A percentile compares a stretch with the other conserved stretches of the same genome.
These are phyloP conservation scores for Leishmania braziliensis DNA, from an alignment of 208 protist species.

Conservation along the genomic window DNA sequence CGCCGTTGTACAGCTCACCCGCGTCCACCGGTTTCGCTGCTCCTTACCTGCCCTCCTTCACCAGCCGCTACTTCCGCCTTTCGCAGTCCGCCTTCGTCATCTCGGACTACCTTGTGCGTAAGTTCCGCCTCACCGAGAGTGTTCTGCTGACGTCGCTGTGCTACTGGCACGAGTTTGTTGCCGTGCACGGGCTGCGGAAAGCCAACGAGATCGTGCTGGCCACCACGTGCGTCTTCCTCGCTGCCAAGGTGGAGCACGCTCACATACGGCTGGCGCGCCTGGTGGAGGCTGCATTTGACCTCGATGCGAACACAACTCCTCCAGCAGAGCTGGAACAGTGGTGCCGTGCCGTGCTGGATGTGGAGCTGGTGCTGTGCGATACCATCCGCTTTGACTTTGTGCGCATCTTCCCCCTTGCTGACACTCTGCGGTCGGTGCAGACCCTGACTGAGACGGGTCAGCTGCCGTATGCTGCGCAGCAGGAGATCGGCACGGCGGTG, in stretches of 20 bases:
- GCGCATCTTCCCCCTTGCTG: slow-evolving; percentile 55
- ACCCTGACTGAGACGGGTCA: slow-evolving; percentile 14
- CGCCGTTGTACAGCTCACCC: slow-evolving; percentile 27
- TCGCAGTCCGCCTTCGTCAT: slow-evolving; percentile 72
- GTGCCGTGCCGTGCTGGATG: slow-evolving; percentile 67
- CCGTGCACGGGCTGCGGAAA: slow-evolving; percentile 49
- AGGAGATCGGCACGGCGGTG: slow-evolving; percentile 44
- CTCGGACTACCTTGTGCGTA: slow-evolving; percentile 60
- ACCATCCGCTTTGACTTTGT: slow-evolving; percentile 83
- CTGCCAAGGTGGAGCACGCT: slow-evolving; percentile 86
- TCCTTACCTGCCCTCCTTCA: slow-evolving; percentile 46
- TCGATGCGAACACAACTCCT: slow-evolving; percentile 27
- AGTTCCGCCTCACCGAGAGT: slow-evolving; percentile 54
- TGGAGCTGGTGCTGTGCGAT: slow-evolving; percentile 79
- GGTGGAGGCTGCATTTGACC: slow-evolving; percentile 64
- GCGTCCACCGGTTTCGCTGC: slow-evolving; percentile 22
- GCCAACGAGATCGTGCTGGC: slow-evolving; percentile 77
- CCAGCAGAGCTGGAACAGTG: slow-evolving; percentile 45
- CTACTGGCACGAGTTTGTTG: slow-evolving; percentile 88
- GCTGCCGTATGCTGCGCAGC: slow-evolving; percentile 20
- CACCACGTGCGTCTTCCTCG: slow-evolving; percentile 81
- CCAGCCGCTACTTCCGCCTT: slow-evolving; percentile 52
- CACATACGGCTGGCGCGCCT: slow-evolving; percentile 68
- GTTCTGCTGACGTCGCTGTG: slow-evolving; percentile 74
- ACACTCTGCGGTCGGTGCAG: slow-evolving; percentile 49